Conservation (phyloP, 2,329 filamentous ascomycete species). For the Fusarium sp. region DNA sequence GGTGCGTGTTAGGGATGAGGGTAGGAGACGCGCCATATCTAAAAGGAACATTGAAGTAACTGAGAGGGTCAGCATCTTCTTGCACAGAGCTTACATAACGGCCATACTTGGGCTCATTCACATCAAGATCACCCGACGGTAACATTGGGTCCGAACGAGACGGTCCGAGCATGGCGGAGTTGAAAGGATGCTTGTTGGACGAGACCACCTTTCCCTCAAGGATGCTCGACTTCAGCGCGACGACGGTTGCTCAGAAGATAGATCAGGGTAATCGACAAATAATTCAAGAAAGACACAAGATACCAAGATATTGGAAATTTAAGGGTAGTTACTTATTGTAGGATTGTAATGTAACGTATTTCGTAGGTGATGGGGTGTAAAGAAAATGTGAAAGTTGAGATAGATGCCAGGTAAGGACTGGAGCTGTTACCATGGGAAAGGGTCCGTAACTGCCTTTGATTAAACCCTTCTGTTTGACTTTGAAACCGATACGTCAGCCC, state of each 20-base stretch:
- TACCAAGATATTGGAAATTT: not conserved
- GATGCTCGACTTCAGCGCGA: not conserved
- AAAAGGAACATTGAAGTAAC: slow-evolving; percentile 48
- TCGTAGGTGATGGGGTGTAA: not conserved
- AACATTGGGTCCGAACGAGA: slow-evolving; percentile 29
- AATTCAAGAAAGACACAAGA: not conserved
- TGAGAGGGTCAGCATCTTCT: slow-evolving; percentile 17
- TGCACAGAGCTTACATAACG: rapidly evolving
- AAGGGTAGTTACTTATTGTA: not conserved
- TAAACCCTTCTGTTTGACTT: not conserved
- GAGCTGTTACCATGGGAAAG: not conserved
- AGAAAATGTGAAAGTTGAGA: not conserved
- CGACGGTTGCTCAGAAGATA: not conserved
- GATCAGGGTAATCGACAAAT: not conserved
- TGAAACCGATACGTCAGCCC: not conserved
- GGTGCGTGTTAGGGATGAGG: slow-evolving; percentile 18
- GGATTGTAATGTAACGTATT: not conserved
- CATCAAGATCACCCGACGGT: slow-evolving; percentile 7
- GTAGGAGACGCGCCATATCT: slow-evolving; percentile 25
- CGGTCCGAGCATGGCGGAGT: slow-evolving; percentile 31
- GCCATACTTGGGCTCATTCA: slow-evolving; percentile 42
- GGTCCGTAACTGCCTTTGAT: not conserved
- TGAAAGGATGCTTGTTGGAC: not conserved
- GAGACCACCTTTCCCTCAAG: not conserved
- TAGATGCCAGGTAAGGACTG: not conserved